Evolutionary conservation across 2,329 filamentous ascomycete genomes (phyloP).

Genomic region (Sporothrix mexicana): DNA sequence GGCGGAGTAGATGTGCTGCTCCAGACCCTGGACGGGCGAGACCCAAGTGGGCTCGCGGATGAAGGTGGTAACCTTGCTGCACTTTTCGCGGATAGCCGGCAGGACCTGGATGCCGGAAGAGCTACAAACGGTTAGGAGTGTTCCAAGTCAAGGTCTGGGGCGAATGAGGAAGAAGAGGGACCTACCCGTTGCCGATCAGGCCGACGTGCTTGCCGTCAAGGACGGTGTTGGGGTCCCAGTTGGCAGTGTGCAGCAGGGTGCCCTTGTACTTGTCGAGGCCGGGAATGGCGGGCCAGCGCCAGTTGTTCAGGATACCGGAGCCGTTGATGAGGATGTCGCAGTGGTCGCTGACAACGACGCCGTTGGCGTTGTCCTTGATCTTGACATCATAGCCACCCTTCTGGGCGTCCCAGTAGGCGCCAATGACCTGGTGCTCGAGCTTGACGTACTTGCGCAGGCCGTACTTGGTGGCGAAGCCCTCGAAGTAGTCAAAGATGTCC

Average conservation of each 20-base stretch:
- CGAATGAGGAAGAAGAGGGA: conserved; percentile 32
- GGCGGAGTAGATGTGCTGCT: conserved; percentile 36
- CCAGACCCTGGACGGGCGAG: conserved; percentile 35
- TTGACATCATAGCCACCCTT: conserved; percentile 48
- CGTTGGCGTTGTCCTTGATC: conserved; percentile 42
- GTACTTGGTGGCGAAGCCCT: conserved; percentile 44
- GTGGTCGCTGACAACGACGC: conserved; percentile 38
- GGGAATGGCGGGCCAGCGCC: conserved; percentile 41
- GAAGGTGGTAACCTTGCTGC: conserved; percentile 37
- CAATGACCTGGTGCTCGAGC: conserved; percentile 51
- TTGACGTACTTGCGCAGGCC: conserved; percentile 51
- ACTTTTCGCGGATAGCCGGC: conserved; percentile 37
- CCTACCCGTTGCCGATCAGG: conserved; percentile 44
- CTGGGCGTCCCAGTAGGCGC: conserved; percentile 52
- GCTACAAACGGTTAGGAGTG: conserved; percentile 39
- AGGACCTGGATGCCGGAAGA: conserved; percentile 45
- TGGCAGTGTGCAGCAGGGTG: conserved; percentile 42
- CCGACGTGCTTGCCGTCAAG: conserved; percentile 42
- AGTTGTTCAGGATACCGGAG: conserved; percentile 40
- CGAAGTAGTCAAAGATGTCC: conserved; percentile 43
- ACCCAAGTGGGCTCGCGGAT: conserved; percentile 38
- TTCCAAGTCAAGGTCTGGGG: not conserved
- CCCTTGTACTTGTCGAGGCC: conserved; percentile 47
- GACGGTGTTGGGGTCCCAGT: conserved; percentile 39
- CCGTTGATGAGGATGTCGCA: conserved; percentile 39